Percentiles rank a stretch among this genome's conserved stretches.
These are phyloP conservation scores for Oryza nivara DNA, from an alignment of 176 grass and related monocot genomes.

Conservation along the genomic window DNA sequence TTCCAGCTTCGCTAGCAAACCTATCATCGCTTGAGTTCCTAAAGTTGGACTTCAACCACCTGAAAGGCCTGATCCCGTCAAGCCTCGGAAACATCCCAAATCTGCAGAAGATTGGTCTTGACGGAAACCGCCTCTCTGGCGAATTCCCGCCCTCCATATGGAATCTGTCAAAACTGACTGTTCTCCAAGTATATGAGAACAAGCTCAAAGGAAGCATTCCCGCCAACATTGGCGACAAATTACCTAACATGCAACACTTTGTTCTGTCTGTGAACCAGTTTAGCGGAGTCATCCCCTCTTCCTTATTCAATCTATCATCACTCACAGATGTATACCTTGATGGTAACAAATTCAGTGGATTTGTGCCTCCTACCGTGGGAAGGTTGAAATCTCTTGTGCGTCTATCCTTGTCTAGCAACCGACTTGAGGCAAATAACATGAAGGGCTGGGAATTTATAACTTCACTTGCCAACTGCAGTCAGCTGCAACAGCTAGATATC, in stretches of 20 bases:
- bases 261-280: not conserved
- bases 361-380: not conserved
- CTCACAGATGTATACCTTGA: not conserved
- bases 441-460: constrained; percentile 41
- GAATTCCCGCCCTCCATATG: not conserved
- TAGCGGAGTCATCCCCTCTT: constrained; percentile 6
- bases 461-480: constrained; percentile 23
- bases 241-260: not conserved
- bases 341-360: not conserved
- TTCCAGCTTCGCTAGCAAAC: not conserved
- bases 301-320: constrained; percentile 26
- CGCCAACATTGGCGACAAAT: not conserved
- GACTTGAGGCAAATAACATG: not conserved
- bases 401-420: not conserved
- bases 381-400: not conserved
- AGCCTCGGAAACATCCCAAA: too few species aligned
- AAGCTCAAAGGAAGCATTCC: constrained; percentile 20
- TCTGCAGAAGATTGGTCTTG: not conserved
- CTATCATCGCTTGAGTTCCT: not conserved
- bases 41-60: too few species aligned
- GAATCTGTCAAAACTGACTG: not conserved
- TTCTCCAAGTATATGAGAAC: not conserved
- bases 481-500: not conserved
- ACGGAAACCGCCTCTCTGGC: not conserved
- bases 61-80: not conserved